Evolutionary conservation across 1,139 yeast genomes (phyloP), one percentile per base, ranked within the genome.

Genomic region (Pichia terricola): DNA sequence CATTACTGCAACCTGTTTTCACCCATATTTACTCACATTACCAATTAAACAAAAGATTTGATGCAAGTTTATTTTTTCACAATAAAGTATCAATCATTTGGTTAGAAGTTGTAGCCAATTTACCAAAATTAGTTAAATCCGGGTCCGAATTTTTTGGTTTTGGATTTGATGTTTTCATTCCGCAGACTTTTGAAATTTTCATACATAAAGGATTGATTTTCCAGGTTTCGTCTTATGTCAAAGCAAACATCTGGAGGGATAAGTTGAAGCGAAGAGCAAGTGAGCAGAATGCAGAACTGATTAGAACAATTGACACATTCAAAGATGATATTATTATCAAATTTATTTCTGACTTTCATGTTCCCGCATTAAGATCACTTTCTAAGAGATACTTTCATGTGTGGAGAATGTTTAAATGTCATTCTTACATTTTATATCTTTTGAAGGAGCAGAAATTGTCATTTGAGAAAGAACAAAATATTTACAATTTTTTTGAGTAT

Each of bases 311-410:
- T 16, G 22, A 16, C 22, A 16, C 22, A 16, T 16, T 16, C 22
- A 16, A 16, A 16, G 22, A 16, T 16, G 22, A 16, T 16, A 16
- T 16, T 16, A 16, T 16, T 16, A 16, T 16, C 22, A 16, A 16
- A 16, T 16, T 16, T 16, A 16, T 16, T 16, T 16, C 22, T 16
- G 22, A 16, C 22, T 16, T 16, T 16, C 22, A 16, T 16, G 22
- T 16, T 16, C 22, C 22, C 22, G 22, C 22, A 16, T 40, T 46
- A 28, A 38, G 37, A 26, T 30, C 48, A 30, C 48, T 61, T 28
- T 52, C 73, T 3, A 59, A 59, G 3, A 66, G 72, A 45, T 78
- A 76, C 53, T 73, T 72, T 41, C 76, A 75, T 53, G 77, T 82
- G 5, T 74, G 77, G 70, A 67, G 75, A 54, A 63, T 75, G 58